phyloP scores from a whole-genome alignment of 2,329 filamentous ascomycete genomes.

The Stemphylium beticola region DNA sequence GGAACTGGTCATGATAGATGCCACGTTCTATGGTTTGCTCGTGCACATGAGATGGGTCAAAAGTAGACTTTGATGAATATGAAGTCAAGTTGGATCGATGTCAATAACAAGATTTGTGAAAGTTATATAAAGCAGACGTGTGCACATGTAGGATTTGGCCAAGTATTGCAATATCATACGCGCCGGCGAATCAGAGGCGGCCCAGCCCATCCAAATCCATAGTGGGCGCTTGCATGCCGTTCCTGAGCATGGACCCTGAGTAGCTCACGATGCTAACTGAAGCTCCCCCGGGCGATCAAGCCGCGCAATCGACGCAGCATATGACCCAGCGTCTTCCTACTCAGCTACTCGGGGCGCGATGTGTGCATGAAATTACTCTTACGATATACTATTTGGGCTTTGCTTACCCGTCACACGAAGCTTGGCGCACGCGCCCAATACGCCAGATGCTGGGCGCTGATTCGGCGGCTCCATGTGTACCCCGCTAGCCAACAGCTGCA shows the following conservation, averaged over 20 bases:
- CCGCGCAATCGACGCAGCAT: neutral
- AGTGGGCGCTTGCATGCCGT: constrained; percentile 25
- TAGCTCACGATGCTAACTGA: too few species aligned
- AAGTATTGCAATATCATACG: constrained; percentile 1
- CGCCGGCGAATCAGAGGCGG: constrained; percentile 17
- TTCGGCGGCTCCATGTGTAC: constrained; percentile 36
- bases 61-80: neutral
- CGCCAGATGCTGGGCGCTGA: constrained; percentile 23
- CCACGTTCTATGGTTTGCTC: neutral
- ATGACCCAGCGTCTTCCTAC: neutral
- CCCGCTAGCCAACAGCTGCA: constrained; percentile 40
- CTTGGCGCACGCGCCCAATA: constrained; percentile 18
- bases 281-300: neutral
- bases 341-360: neutral
- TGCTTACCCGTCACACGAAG: constrained; percentile 18
- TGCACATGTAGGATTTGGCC: neutral
- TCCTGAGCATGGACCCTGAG: neutral
- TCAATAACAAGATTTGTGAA: neutral
- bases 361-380: neutral
- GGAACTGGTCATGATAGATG: constrained; percentile 9
- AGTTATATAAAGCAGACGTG: too few species aligned
- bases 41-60: neutral
- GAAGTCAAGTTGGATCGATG: neutral
- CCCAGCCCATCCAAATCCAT: neutral
- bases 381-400: neutral